phyloP scores from a whole-genome alignment of 192 early-diverging fungal genomes.

The Diversispora epigaea region DNA sequence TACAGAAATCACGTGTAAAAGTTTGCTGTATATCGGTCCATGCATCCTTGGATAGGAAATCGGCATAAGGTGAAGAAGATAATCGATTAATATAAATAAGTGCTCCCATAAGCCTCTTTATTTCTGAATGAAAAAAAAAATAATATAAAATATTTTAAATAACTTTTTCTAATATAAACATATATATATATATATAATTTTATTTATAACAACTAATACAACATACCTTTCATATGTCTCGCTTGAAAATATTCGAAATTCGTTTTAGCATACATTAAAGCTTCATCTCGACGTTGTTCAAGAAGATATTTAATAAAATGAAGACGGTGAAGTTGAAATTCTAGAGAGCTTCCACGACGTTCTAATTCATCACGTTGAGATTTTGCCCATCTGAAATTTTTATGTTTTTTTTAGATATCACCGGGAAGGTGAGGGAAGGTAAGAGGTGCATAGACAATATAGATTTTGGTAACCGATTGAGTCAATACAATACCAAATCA shows the following conservation, averaged over 20 bases:
- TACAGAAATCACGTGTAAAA: conserved; percentile 82
- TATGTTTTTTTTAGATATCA: background rate
- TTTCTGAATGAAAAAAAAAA: conserved; percentile 39
- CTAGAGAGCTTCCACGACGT: conserved; percentile 62
- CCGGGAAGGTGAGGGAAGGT: background rate
- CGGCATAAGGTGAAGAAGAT: conserved; percentile 46
- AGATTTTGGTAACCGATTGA: background rate
- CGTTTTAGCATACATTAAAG: conserved; percentile 71
- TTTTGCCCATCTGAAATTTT: conserved; percentile 68
- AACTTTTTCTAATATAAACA: too few relatives aligned
- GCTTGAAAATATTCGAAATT: conserved; percentile 68
- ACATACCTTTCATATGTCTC: conserved; percentile 63
- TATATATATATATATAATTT: background rate
- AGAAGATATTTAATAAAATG: conserved; percentile 76
- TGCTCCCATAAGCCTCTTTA: conserved; percentile 48
- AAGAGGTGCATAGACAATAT: background rate
- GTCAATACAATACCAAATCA: too few relatives aligned
- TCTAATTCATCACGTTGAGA: conserved; percentile 56
- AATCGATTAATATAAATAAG: conserved; percentile 38
- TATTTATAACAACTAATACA: background rate
- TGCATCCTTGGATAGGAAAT: conserved; percentile 41
- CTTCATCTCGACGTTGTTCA: conserved; percentile 45
- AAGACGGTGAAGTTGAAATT: conserved; percentile 83
- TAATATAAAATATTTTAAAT: background rate
- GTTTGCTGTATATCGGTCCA: conserved; percentile 59